Evolutionary conservation across 2,329 filamentous ascomycete species (phyloP), one percentile per base, ranked within the genome.

Genomic region (Macrophomina pseudophaseolina): DNA sequence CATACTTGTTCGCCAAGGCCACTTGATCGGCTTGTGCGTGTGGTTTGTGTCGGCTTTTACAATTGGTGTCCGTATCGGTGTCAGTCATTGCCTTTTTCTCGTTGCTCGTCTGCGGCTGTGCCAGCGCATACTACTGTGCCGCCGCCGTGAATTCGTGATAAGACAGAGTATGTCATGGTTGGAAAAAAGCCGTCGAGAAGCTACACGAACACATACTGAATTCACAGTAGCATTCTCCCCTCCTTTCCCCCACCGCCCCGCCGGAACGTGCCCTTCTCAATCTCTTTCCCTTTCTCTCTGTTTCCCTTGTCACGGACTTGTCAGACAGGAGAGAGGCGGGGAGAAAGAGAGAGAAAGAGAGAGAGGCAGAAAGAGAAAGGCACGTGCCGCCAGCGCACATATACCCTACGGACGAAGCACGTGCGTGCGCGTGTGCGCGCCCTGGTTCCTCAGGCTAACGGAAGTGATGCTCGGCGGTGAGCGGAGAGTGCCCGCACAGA

Each of bases 391-490:
- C 23, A 5, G 8, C 52, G 52, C 6, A 38, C 23, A 23, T 23
- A 23, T 23, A 23, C 23, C 23, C 8, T 23, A 23, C 14, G 32
- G 32, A 54, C 12, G 33, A 28, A 54, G 33, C 12, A n/a, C 16
- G 16, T 44, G 42, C 16, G 42, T n/a, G 38, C 38, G 38, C 14
- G 38, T 40, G 49, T 6, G 30, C 30, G 11, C 12, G 49, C 28
- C 12, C 4, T 14, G 7, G 56, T 48, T 40, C 40, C 28, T 11
- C 23, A 18, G 56, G 46, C 44, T 62, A 62, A 62, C 18, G 18
- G 8, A 33, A 62, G 53, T 62, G 58, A 62, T 62, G 58, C 32
- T 62, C 58, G 58, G 58, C 58, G 58, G 58, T 62, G 58, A 62
- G 58, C 44, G 9, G 23, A 4, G 46, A 28, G 49, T 12, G 23